Evolutionary conservation across 2,329 filamentous ascomycete genomes (phyloP).

Genomic region (Parafenestella ontariensis): DNA sequence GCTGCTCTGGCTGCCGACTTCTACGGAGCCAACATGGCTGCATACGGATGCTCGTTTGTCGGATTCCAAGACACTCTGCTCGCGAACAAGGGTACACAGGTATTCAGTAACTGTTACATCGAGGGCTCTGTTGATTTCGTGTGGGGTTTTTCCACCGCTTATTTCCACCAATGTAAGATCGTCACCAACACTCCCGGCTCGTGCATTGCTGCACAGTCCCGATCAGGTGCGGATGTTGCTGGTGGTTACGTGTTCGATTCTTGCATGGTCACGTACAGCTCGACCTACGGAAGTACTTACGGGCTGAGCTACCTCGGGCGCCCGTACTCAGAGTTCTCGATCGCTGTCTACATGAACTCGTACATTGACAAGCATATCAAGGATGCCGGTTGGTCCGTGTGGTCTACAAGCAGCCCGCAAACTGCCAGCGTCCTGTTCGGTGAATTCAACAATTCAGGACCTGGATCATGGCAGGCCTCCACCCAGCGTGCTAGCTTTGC

Average conservation of each 20-base stretch:
- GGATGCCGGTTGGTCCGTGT: slow-evolving; percentile 40
- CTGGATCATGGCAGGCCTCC: slow-evolving; percentile 41
- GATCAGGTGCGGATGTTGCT: slow-evolving; percentile 19
- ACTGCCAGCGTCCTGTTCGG: slow-evolving; percentile 48
- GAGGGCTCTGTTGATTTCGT: slow-evolving; percentile 65
- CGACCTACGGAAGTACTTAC: slow-evolving; percentile 32
- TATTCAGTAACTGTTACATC: slow-evolving; percentile 63
- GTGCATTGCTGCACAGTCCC: slow-evolving; percentile 28
- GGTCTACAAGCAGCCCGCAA: slow-evolving; percentile 43
- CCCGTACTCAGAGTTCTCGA: slow-evolving; percentile 49
- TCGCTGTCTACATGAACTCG: slow-evolving; percentile 47
- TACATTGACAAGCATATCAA: slow-evolving; percentile 47
- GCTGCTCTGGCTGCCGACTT: slow-evolving; percentile 56
- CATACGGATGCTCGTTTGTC: slow-evolving; percentile 61
- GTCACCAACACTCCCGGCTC: slow-evolving; percentile 29
- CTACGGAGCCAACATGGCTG: slow-evolving; percentile 58
- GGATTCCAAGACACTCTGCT: slow-evolving; percentile 62
- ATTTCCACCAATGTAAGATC: slow-evolving; percentile 56
- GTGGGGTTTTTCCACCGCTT: slow-evolving; percentile 60
- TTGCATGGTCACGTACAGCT: slow-evolving; percentile 52
- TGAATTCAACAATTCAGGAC: slow-evolving; percentile 44
- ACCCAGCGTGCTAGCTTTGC: slow-evolving; percentile 44
- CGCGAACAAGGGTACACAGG: slow-evolving; percentile 56
- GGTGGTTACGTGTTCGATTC: slow-evolving; percentile 63
- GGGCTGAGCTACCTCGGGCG: slow-evolving; percentile 56